phyloP scores from a whole-genome alignment of 2,329 filamentous ascomycete genomes.

The Dactylellina cionopaga region DNA sequence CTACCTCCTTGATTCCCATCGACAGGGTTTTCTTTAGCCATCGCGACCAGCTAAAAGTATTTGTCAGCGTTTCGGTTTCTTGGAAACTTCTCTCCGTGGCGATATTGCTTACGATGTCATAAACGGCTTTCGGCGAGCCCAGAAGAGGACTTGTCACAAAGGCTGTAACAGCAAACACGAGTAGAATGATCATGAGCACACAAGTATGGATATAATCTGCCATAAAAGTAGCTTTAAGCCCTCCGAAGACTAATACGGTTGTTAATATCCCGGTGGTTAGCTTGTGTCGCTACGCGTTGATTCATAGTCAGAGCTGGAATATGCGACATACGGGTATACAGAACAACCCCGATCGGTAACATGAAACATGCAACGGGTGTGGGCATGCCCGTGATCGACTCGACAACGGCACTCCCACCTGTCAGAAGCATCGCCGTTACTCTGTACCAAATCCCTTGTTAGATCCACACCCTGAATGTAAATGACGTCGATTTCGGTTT shows the following conservation, averaged over 20 bases:
- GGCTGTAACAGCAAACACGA: slow-evolving; percentile 82
- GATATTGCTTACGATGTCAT: slow-evolving; percentile 67
- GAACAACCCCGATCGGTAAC: slow-evolving; percentile 79
- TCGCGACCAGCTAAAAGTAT: slow-evolving; percentile 67
- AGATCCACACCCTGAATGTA: too few species aligned
- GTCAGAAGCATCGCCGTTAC: slow-evolving; percentile 90
- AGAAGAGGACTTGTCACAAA: slow-evolving; percentile 78
- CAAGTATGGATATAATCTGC: slow-evolving; percentile 89
- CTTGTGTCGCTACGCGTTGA: neutral
- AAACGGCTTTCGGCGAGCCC: slow-evolving; percentile 79
- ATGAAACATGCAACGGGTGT: slow-evolving; percentile 85
- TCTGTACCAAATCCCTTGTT: slow-evolving; percentile 13
- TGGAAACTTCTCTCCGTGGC: neutral
- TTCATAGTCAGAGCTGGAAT: neutral
- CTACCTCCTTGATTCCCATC: slow-evolving; percentile 81
- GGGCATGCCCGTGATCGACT: slow-evolving; percentile 75
- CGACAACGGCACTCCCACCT: slow-evolving; percentile 81
- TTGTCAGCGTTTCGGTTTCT: neutral
- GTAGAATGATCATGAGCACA: slow-evolving; percentile 82
- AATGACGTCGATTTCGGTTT: too few species aligned
- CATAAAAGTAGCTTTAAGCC: slow-evolving; percentile 73
- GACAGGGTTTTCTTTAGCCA: slow-evolving; percentile 76
- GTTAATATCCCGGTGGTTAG: slow-evolving; percentile 33
- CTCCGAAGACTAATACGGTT: slow-evolving; percentile 48
- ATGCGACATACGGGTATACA: slow-evolving; percentile 71